Evolutionary conservation across 371 early-diverging fungal species (phyloP).

Genomic region (Synchytrium microbalum): DNA sequence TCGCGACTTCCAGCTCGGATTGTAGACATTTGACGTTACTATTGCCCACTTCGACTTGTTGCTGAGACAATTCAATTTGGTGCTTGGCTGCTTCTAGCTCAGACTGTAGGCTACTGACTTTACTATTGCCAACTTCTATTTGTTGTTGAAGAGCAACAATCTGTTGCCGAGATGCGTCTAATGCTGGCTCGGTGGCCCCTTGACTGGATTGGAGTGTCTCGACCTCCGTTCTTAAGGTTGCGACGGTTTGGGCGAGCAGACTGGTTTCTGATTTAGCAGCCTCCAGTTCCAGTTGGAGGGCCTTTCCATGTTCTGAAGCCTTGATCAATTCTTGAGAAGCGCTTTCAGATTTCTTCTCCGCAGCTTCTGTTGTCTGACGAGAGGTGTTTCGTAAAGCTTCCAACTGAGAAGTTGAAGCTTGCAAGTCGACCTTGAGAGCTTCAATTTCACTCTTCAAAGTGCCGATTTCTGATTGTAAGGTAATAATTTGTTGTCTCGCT

Average conservation of each 20-base stretch:
- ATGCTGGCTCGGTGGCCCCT: not conserved
- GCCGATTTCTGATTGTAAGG: not conserved
- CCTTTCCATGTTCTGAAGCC: too few relatives aligned
- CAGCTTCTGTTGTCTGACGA: slow-evolving; percentile 6
- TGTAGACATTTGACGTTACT: not conserved
- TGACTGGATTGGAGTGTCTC: not conserved
- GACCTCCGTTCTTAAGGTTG: too few relatives aligned
- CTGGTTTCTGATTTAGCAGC: too few relatives aligned
- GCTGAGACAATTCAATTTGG: too few relatives aligned
- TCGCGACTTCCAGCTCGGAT: not conserved
- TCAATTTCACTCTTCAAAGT: not conserved
- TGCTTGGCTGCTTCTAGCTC: too few relatives aligned
- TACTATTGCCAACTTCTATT: not conserved
- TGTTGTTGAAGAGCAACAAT: not conserved
- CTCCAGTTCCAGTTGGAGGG: too few relatives aligned
- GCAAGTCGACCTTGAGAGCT: too few relatives aligned
- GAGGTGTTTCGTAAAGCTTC: too few relatives aligned
- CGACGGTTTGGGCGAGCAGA: too few relatives aligned
- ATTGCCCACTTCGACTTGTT: not conserved
- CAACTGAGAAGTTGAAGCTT: too few relatives aligned
- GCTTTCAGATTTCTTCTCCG: slow-evolving; percentile 11
- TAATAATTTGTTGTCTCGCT: not conserved
- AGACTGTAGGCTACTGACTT: not conserved
- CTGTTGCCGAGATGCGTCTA: not conserved
- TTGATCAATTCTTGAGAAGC: too few relatives aligned